Evolutionary conservation across 2,329 filamentous ascomycete genomes (phyloP), one percentile per base, ranked within the genome.

Genomic region (Westerdykella sp.): DNA sequence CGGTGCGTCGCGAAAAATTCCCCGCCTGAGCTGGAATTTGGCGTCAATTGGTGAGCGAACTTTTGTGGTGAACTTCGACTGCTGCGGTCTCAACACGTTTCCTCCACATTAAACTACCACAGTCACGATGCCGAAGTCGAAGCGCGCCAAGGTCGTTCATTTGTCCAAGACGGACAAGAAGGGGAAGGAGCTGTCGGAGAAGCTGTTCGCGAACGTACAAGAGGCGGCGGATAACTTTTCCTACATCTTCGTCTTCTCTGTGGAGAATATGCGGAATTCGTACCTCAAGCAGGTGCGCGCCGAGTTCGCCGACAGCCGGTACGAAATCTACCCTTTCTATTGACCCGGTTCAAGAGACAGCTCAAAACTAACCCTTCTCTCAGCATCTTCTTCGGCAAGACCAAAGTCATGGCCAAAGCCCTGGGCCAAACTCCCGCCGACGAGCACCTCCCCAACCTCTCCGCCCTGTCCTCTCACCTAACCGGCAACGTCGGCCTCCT

Each of bases 201-300:
- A 84, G 63, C 84, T 97, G 50, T 95, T 91, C 73, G 76, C 84
- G 69, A 88, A 87, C 68, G 85, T 98, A 53, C 88, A 89, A 68
- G 84, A 90, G 66, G 83, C 83, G 62, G 77, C 94, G 47, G 84
- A 89, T 64, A 75, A 87, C 62, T 95, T 91, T 76, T 80, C 89
- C 70, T 82, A 91, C 76, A 85, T 91, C 73, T 94, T 94, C 72
- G 87, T 96, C 65, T 95, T 98, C 69, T 79, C 80, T 61, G 84
- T 98, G 56, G 87, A 95, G 66, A 96, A 97, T 75, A 95, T 95
- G 88, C 88, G 93, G 68, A 98, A 98, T 74, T 94, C 84, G 57
- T 90, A 95, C 70, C 74, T 97, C 61, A 95, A 96, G 74, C 82
- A 88, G 60, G 87, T 97, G 56, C 83, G 91, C 56, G 79, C 82